Conservation (phyloP, 768 basidiomycete genomes). For the Mycena rosella region DNA sequence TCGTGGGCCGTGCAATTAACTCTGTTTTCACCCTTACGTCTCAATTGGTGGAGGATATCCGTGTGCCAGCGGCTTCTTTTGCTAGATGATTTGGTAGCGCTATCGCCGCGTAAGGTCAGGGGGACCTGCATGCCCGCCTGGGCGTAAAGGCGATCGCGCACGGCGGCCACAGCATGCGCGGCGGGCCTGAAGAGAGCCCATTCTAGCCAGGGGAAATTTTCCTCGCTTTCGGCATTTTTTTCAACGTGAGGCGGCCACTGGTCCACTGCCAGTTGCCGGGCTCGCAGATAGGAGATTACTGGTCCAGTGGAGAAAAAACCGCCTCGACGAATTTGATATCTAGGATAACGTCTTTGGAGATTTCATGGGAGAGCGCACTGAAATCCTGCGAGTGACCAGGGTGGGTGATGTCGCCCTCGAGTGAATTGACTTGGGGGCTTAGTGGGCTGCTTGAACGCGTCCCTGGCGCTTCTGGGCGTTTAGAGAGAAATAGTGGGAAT, state of each 20-base stretch:
- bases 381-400: not conserved
- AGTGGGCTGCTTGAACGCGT: not conserved
- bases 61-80: not conserved
- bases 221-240: not conserved
- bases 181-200: constrained; percentile 10
- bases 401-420: not conserved
- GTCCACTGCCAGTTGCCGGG: not conserved
- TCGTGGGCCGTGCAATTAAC: constrained; percentile 1
- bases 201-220: constrained; percentile 6
- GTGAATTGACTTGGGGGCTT: not conserved
- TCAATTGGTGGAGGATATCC: constrained; percentile 3
- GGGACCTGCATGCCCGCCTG: not conserved
- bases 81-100: not conserved
- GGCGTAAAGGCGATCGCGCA: constrained; percentile 1
- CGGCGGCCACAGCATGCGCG: constrained; percentile 2
- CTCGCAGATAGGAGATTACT: not conserved
- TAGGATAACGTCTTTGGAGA: not conserved
- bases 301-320: constrained; percentile 4
- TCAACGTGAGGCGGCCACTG: not conserved
- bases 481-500: not conserved
- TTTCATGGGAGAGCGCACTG: constrained; percentile 4
- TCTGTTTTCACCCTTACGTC: not conserved
- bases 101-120: not conserved
- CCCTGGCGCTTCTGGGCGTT: not conserved
- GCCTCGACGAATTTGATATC: constrained; percentile 7